phyloP scores from a whole-genome alignment of 768 basidiomycete genomes.

The Lactarius deliciosus region DNA sequence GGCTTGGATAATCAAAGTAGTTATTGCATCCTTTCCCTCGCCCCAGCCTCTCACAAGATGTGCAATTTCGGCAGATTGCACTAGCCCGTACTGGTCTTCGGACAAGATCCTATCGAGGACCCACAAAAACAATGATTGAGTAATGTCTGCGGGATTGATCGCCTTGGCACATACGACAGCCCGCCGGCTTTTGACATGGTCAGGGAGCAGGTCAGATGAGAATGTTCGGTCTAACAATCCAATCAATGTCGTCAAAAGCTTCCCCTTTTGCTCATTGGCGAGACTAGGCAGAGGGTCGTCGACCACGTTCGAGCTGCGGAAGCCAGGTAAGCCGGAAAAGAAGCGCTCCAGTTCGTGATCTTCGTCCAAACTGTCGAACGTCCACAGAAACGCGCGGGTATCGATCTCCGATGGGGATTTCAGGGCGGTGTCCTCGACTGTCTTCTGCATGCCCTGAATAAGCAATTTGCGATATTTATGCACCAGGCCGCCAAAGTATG shows the following conservation, averaged over 20 bases:
- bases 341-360: no score
- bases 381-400: no score
- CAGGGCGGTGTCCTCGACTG: not conserved
- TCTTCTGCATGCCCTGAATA: not conserved
- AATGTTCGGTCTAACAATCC: not conserved
- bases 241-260: not conserved
- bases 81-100: no score
- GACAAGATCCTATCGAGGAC: not conserved
- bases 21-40: not conserved
- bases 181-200: not conserved
- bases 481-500: fast-evolving
- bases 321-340: no score
- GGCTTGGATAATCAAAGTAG: no score
- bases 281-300: not conserved
- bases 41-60: not conserved
- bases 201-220: not conserved
- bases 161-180: not conserved
- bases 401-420: no score
- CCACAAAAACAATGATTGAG: no score
- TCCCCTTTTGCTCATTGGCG: not conserved
- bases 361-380: no score
- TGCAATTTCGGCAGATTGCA: no score
- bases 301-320: not conserved
- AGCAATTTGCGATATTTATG: not conserved
- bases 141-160: not conserved